Evolutionary conservation across 2,329 filamentous ascomycete species (phyloP), one percentile per base, ranked within the genome.

Genomic region (Aureobasidium zeae): DNA sequence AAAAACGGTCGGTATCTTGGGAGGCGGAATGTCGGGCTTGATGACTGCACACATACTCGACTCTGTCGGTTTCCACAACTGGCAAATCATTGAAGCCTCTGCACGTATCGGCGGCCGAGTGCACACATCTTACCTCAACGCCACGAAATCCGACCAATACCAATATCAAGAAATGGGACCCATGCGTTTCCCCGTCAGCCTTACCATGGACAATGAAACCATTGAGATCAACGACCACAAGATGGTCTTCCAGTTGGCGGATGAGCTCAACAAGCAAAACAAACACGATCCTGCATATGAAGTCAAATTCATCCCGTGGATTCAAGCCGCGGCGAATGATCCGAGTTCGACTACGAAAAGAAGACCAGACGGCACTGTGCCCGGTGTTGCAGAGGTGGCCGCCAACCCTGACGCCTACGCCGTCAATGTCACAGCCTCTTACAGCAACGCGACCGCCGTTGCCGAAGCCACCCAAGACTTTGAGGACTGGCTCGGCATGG

Each of bases 101-200:
- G 58, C 74, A 28, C 67, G 79, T 6, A 67, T 82, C 11, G 79
- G 79, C 12, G 78, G 79, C 3, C 72, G 79, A 15, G 71, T 83
- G 0, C 74, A 75, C 45, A 83, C 79, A 2, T 69, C 69, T 44
- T 82, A 82, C 44, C 67, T 83, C 2, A 70, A 70, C 2, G 73
- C 71, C 3, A 73, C 70, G 4, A 70, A 67, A 0, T 74, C 76
- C 0, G 70, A 72, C 15, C 68, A 81, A 48, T 81, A 82, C 53
- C 76, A 77, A 15, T 82, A 83, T 56, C 77, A 81, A 52, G 79
- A 81, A 55, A 72, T 73, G 74, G 79, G 79, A 0, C 75, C 77
- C 0, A 81, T 82, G 77, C 65, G 77, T 2, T 76, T 82, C 50
- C 78, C 79, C 0, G 65, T 73, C 12, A 68, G 66, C 2, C 59